Evolutionary conservation across 2,329 filamentous ascomycete genomes (phyloP), one percentile per base, ranked within the genome.

Genomic region (Xylaria sp.): DNA sequence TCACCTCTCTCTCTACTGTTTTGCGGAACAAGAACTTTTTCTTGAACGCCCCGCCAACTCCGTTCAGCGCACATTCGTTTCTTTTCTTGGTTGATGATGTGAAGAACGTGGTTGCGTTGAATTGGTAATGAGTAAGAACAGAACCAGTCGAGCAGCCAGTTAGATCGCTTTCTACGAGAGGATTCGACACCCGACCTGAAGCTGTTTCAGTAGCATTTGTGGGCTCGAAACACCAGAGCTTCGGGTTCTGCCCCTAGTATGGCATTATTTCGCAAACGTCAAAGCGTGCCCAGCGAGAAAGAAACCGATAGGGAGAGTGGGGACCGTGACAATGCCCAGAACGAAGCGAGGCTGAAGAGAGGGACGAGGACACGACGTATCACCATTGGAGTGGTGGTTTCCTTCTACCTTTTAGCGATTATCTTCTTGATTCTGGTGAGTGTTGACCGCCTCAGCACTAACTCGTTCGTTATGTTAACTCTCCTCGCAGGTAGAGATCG

Each of bases 351-450:
- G 62, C 68, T 86, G 72, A 85, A 84, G 75, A 79, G 80, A 70
- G 83, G 82, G 28, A 88, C 87, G 0, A 83, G 82, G 63, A 83
- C 84, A 39, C 85, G 91, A 18, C 83, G 85, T 59, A 86, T 85
- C 79, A 91, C 91, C 77, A 88, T 92, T 68, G 79, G 90, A 28
- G 78, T 91, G 56, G 89, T 91, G 56, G 89, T 88, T 39, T 82
- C 92, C 72, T 87, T 91, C 76, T 95, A 96, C 79, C 83, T 94
- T 69, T 78, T 96, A 1, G 72, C 75, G 18, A 66, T 73, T 46
- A 85, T 95, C 72, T 97, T 97, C 79, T 84, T 97, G 48, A 88
- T 97, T 70, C 87, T 97, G 74, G 92, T 94, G 77, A 68, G 80
- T 15, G 64, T n/a, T 13, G 39, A 65, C 15, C 13, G 2, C 13